Conservation (phyloP, 176 grass and related monocot genomes). For the Areca catechu region DNA sequence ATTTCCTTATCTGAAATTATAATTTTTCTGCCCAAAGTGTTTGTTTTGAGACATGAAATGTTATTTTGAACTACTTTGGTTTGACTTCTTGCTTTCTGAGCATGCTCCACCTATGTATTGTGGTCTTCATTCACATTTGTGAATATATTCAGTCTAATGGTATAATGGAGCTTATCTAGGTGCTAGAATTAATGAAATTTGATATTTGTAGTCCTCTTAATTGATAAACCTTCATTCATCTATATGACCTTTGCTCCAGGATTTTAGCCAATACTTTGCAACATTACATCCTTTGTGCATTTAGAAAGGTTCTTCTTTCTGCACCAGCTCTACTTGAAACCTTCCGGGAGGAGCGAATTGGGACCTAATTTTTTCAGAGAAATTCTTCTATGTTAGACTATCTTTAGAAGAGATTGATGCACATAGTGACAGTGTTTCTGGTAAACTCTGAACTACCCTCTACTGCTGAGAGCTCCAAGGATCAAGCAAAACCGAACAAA, state of each 20-base stretch:
- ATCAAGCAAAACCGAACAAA: constrained; percentile 20
- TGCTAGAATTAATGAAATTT: too few species aligned
- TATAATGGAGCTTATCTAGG: too few species aligned
- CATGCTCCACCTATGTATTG: too few species aligned
- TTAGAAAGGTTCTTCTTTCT: constrained; percentile 90
- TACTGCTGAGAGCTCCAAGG: constrained; percentile 12
- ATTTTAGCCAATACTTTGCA: constrained; percentile 83
- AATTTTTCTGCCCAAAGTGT: too few species aligned
- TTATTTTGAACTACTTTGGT: too few species aligned
- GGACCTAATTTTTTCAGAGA: constrained; percentile 91
- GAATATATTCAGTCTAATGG: too few species aligned
- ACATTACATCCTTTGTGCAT: constrained; percentile 78
- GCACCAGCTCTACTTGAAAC: constrained; percentile 72
- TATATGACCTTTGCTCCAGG: constrained; percentile 34
- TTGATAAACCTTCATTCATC: constrained; percentile 8
- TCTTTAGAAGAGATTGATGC: constrained; percentile 26
- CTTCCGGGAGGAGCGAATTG: constrained; percentile 83
- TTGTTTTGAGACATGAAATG: too few species aligned
- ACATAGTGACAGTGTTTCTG: constrained; percentile 21
- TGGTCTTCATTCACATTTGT: too few species aligned
- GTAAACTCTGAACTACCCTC: constrained; percentile 11
- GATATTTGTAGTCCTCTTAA: neutral
- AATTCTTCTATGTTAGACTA: constrained; percentile 81
- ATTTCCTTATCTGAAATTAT: too few species aligned
- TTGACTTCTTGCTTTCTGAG: too few species aligned